Evolutionary conservation across 768 basidiomycete genomes (phyloP), one percentile per base, ranked within the genome.

Genomic region (Termitomyces eurrhizus): DNA sequence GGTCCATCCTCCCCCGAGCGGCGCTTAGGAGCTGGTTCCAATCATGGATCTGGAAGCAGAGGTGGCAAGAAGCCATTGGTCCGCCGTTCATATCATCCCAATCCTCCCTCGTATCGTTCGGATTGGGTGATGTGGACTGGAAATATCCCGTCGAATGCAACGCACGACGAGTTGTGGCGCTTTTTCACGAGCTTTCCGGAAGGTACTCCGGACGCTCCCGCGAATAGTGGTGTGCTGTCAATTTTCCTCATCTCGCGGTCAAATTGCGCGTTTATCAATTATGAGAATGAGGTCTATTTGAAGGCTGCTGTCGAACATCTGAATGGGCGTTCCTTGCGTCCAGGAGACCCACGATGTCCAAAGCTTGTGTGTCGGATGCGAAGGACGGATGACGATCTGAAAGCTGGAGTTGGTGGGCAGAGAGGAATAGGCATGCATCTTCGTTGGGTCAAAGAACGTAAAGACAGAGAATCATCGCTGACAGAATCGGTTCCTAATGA

Each of bases 71-170:
- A 65, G 35, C 71, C 74, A 0, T 37, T 73, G 5, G 68, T 75
- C 29, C 85, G 87, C 45, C 80, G 82, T 9, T 67, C 80, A 24
- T 89, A 87, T 65, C 89, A 90, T 63, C 89, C 89, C 2, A 88
- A 85, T 59, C 83, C 87, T 0, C 88, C 89, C 13, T 75, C 84
- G 12, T 80, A 90, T 56, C 83, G 92, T 14, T 92, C 92, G 7
- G 92, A 93, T 60, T 95, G 90, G 92, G 94, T 94, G 1, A 93
- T 95, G 92, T 97, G 95, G 95, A 88, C 87, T 13, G 95, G 95
- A 11, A 98, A 98, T 68, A 89, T 97, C 3, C 92, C 92, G 2
- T 80, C 81, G 6, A 92, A 95, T 67, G 86, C 92, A 16, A 85
- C 84, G 3, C 83, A 93, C 61, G 88, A 93, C 64, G 95, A 97